These are phyloP conservation scores for Stachybotrys chlorohalonatus DNA, from an alignment of 2,329 filamentous ascomycete species.

Conservation along the genomic window DNA sequence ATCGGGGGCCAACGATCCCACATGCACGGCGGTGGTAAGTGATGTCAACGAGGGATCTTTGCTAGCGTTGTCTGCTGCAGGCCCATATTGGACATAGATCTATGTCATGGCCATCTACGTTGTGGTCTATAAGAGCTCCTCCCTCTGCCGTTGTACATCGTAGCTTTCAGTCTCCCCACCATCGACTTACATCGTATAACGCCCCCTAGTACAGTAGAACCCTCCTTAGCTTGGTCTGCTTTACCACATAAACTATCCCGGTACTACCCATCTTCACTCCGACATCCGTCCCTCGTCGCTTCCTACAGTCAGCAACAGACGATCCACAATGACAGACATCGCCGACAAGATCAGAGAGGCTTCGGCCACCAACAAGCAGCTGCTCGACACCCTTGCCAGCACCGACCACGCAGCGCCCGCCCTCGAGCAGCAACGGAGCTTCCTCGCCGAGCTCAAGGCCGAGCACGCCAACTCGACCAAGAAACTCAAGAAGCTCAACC, in stretches of 20 bases:
- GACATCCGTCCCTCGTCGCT: too few species aligned
- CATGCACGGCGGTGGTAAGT: background rate
- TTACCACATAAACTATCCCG: too few species aligned
- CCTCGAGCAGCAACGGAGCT: slow-evolving; percentile 33
- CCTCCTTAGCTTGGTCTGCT: too few species aligned
- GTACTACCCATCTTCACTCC: too few species aligned
- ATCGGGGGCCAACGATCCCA: background rate
- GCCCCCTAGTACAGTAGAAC: too few species aligned
- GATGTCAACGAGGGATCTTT: background rate
- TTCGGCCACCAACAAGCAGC: slow-evolving; percentile 28
- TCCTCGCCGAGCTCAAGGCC: slow-evolving; percentile 34
- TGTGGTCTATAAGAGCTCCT: too few species aligned
- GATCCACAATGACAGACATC: slow-evolving; percentile 17
- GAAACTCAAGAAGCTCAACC: slow-evolving; percentile 28
- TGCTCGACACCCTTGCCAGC: slow-evolving; percentile 35
- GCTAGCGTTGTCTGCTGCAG: background rate
- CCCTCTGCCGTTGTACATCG: too few species aligned
- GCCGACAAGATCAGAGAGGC: slow-evolving; percentile 28
- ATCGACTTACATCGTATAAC: too few species aligned
- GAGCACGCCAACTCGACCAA: slow-evolving; percentile 27
- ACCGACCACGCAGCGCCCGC: slow-evolving; percentile 39
- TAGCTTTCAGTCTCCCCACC: too few species aligned
- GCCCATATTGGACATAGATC: background rate
- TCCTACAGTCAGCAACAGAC: background rate
- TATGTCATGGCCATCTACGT: background rate